These are phyloP conservation scores for Aspergillus floridensis DNA, from an alignment of 2,329 filamentous ascomycete genomes.

Conservation along the genomic window DNA sequence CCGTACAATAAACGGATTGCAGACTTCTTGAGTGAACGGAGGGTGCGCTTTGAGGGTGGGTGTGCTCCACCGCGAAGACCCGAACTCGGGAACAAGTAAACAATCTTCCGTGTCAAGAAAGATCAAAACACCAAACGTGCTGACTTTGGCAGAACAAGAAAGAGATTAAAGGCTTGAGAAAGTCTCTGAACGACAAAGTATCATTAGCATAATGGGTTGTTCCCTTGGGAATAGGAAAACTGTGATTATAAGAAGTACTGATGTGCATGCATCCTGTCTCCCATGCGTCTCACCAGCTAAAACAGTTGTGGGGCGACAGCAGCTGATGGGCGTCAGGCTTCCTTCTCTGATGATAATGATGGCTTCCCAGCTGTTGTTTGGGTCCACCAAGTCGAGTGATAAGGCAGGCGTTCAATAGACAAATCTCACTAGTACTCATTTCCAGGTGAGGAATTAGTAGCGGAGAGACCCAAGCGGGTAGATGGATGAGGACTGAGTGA, in stretches of 20 bases:
- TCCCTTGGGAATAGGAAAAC: not conserved
- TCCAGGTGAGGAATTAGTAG: not conserved
- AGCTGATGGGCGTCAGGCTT: conserved; percentile 8
- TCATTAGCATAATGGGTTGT: no score
- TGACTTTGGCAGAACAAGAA: not conserved
- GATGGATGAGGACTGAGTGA: not conserved
- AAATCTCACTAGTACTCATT: not conserved
- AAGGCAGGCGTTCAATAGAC: no score
- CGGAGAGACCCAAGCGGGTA: not conserved
- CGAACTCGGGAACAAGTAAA: conserved; percentile 16
- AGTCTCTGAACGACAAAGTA: not conserved
- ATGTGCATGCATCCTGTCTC: not conserved
- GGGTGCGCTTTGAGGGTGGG: not conserved
- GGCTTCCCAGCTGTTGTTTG: not conserved
- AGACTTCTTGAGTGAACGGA: not conserved
- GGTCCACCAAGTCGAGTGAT: not conserved
- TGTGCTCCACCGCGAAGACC: conserved; percentile 15
- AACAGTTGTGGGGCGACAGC: conserved; percentile 12
- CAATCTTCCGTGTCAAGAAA: conserved; percentile 21
- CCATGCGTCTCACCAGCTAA: conserved; percentile 13
- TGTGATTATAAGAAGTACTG: not conserved
- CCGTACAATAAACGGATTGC: conserved; percentile 6
- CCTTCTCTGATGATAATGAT: not conserved
- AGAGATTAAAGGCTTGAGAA: not conserved
- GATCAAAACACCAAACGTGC: conserved; percentile 16